These are phyloP conservation scores for Citrus medica DNA, from an alignment of 345 rosid genomes.

Conservation along the genomic window DNA sequence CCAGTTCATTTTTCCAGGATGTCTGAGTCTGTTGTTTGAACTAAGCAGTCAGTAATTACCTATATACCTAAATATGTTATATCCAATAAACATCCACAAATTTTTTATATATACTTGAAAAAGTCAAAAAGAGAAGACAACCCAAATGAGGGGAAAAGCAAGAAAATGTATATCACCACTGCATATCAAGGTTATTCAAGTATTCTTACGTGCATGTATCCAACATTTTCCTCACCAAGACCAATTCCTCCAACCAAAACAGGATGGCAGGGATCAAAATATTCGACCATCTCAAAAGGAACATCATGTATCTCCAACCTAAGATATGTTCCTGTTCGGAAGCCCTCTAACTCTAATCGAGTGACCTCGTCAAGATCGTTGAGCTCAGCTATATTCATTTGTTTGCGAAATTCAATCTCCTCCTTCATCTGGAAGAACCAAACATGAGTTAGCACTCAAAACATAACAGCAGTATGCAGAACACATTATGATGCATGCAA, in stretches of 20 bases:
- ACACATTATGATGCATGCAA: not conserved
- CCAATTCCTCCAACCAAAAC: constrained; percentile 87
- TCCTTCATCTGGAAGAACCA: constrained; percentile 68
- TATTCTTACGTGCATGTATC: constrained; percentile 88
- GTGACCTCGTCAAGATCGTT: constrained; percentile 76
- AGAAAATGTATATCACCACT: not conserved
- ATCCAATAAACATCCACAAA: not conserved
- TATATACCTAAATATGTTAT: not conserved
- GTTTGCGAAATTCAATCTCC: constrained; percentile 74
- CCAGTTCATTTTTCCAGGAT: not conserved
- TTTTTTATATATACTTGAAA: not conserved
- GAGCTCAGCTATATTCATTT: constrained; percentile 74
- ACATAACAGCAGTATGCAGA: not conserved
- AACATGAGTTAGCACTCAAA: constrained; percentile 23
- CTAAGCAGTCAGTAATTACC: not conserved
- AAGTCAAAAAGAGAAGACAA: not conserved
- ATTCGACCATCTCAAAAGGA: constrained; percentile 90
- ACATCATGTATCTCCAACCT: constrained; percentile 86
- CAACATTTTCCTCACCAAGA: constrained; percentile 80
- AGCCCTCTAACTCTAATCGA: constrained; percentile 85
- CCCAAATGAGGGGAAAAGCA: not conserved
- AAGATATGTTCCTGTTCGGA: constrained; percentile 72
- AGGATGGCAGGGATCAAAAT: constrained; percentile 91
- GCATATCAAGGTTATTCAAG: not conserved
- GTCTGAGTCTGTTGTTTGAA: not conserved